These are phyloP conservation scores for Boletales sp. DNA, from an alignment of 768 basidiomycete genomes.

Conservation along the genomic window DNA sequence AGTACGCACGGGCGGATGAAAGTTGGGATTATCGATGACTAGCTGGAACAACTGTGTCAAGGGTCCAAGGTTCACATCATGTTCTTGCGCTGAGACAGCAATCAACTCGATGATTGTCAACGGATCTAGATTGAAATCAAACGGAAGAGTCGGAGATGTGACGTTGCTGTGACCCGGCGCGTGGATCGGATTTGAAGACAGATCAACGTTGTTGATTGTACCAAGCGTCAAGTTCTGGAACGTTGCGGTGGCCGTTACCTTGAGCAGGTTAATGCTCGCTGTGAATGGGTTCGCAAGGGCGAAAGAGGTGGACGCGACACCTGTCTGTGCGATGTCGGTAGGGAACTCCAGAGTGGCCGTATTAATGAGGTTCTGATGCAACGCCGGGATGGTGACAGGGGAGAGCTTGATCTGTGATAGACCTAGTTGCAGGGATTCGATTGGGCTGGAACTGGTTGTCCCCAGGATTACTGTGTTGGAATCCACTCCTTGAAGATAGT, in stretches of 20 bases:
- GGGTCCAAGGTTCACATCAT: constrained; percentile 60
- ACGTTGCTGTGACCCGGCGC: constrained; percentile 56
- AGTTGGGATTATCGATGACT: constrained; percentile 46
- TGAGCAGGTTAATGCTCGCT: constrained; percentile 62
- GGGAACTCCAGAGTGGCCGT: constrained; percentile 59
- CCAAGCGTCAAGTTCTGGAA: constrained; percentile 57
- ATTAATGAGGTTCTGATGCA: constrained; percentile 59
- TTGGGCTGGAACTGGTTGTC: constrained; percentile 50
- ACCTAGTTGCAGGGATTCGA: constrained; percentile 58
- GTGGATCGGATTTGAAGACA: constrained; percentile 54
- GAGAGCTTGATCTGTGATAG: constrained; percentile 57
- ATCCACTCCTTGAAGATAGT: constrained; percentile 63
- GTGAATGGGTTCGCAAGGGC: constrained; percentile 67
- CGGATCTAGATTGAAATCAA: constrained; percentile 64
- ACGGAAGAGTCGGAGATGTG: constrained; percentile 53
- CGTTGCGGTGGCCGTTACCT: constrained; percentile 49
- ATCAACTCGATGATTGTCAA: constrained; percentile 58
- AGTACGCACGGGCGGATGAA: constrained; percentile 45
- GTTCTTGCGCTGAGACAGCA: constrained; percentile 45
- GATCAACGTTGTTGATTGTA: constrained; percentile 51
- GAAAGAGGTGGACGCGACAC: constrained; percentile 56
- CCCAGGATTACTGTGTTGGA: constrained; percentile 56
- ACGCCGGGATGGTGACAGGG: constrained; percentile 61
- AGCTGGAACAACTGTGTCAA: constrained; percentile 53
- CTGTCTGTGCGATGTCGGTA: constrained; percentile 55